phyloP scores from a whole-genome alignment of 129 eudicot genomes.

The Centrapalus pauciflorus region DNA sequence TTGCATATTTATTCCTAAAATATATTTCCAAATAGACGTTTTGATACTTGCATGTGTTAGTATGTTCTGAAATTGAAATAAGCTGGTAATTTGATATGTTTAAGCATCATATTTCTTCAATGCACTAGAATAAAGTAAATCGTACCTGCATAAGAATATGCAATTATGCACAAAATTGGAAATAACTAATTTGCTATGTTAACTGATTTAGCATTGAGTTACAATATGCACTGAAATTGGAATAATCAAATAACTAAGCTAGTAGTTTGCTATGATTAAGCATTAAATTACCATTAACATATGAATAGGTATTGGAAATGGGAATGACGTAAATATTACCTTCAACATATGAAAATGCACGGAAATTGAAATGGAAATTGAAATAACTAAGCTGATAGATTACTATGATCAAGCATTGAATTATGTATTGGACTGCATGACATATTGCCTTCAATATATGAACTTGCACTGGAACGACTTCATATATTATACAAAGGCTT shows the following conservation, averaged over 20 bases:
- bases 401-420: background rate
- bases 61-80: background rate
- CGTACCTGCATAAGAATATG: no score
- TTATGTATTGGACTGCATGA: no score
- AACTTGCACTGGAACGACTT: background rate
- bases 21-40: no score
- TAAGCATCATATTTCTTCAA: background rate
- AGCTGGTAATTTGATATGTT: background rate
- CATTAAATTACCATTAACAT: background rate
- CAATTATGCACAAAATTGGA: no score
- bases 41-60: no score
- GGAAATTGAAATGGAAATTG: background rate
- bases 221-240: background rate
- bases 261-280: background rate
- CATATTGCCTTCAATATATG: background rate
- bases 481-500: background rate
- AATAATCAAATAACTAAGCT: background rate
- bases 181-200: no score
- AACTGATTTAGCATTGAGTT: no score
- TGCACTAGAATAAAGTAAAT: no score
- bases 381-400: background rate
- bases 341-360: background rate
- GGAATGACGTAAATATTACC: background rate
- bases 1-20: background rate
- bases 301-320: background rate